phyloP scores from a whole-genome alignment of 305 asterid species.

The Fraxinus floribunda region DNA sequence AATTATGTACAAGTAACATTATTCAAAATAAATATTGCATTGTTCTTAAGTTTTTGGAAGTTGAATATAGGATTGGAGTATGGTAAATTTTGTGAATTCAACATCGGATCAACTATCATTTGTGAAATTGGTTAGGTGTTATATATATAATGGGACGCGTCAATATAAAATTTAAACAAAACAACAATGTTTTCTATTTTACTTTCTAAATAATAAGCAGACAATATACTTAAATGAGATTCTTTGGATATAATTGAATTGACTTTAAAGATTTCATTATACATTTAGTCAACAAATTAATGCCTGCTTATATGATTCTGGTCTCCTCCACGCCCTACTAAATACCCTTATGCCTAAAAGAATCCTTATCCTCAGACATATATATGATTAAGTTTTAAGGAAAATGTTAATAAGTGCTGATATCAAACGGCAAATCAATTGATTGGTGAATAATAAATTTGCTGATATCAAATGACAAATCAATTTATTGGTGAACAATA shows the following conservation, averaged over 20 bases:
- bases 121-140: neutral
- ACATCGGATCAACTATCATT: neutral
- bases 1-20: neutral
- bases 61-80: neutral
- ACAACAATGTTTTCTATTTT: neutral
- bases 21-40: neutral
- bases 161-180: neutral
- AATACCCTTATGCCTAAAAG: neutral
- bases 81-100: no score
- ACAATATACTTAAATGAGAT: neutral
- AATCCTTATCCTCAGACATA: neutral
- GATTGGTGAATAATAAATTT: neutral
- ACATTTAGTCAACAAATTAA: neutral
- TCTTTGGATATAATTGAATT: neutral
- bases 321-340: constrained; percentile 21
- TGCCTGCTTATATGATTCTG: constrained; percentile 10
- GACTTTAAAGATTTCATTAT: neutral
- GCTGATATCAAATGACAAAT: neutral
- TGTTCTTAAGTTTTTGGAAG: neutral
- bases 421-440: neutral
- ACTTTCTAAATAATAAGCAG: neutral
- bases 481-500: neutral
- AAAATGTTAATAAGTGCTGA: neutral
- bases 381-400: neutral
- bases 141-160: neutral